phyloP scores from a whole-genome alignment of 495 filamentous ascomycete genomes.

The Sabuloglossum arenarium region DNA sequence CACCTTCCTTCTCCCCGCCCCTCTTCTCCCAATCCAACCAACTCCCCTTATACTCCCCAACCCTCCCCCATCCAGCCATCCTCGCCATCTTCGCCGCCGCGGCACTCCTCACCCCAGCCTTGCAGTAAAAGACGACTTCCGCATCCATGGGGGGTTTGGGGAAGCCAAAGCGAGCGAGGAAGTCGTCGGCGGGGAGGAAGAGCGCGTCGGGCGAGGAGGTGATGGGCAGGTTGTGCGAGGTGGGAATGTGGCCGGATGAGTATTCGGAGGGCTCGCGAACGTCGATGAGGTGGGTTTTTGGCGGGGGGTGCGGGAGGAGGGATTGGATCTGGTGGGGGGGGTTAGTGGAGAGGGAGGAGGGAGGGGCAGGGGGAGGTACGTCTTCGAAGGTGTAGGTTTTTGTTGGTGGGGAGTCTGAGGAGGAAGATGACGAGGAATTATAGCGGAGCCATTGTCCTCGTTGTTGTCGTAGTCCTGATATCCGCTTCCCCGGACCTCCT shows the following conservation, averaged over 20 bases:
- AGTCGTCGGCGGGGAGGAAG: constrained; percentile 52
- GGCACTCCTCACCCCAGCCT: constrained; percentile 61
- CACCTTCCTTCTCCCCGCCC: constrained; percentile 30
- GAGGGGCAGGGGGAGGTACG: not conserved
- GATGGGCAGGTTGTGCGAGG: constrained; percentile 61
- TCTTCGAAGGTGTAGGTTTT: not conserved
- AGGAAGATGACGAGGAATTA: too few relatives aligned
- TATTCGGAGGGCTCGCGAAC: constrained; percentile 75
- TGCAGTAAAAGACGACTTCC: constrained; percentile 79
- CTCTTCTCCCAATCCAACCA: constrained; percentile 73
- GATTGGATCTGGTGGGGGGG: not conserved
- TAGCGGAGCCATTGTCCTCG: too few relatives aligned
- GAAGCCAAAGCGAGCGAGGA: constrained; percentile 52
- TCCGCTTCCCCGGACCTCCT: too few relatives aligned
- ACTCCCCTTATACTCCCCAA: constrained; percentile 72
- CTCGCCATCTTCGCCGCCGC: constrained; percentile 65
- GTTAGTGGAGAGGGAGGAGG: not conserved
- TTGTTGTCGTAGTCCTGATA: too few relatives aligned
- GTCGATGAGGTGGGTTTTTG: constrained; percentile 22
- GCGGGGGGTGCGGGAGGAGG: not conserved
- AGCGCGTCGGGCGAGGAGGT: constrained; percentile 55
- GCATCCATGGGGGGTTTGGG: constrained; percentile 25
- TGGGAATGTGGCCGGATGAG: constrained; percentile 49
- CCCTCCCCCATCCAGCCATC: constrained; percentile 46
- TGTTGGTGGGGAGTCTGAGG: not conserved